Conservation (phyloP, 371 early-diverging fungal species). For the Batrachochytrium dendrobatidis region DNA sequence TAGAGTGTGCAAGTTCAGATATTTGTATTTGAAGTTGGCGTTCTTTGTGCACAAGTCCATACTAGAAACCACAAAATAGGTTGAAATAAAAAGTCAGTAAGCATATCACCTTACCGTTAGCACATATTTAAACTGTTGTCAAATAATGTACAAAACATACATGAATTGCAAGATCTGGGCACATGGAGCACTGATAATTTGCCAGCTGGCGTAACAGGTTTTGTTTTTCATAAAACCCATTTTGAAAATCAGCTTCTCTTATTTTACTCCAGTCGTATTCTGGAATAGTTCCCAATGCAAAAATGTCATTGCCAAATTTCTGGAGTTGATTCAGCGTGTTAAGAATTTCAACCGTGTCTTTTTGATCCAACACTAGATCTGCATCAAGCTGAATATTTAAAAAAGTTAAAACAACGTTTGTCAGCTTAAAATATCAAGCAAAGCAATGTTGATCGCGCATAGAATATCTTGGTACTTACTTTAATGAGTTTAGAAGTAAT, state of each 20-base stretch:
- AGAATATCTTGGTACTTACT: too few species aligned
- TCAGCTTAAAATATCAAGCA: too few species aligned
- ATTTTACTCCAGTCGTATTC: constrained; percentile 56
- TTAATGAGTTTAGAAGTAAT: background rate
- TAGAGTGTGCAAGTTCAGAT: constrained; percentile 62
- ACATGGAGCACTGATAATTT: constrained; percentile 67
- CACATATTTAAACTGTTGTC: too few species aligned
- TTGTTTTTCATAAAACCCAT: constrained; percentile 48
- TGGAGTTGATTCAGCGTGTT: background rate
- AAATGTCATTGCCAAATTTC: constrained; percentile 7
- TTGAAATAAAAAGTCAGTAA: too few species aligned
- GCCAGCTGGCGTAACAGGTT: constrained; percentile 36
- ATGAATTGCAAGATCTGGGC: constrained; percentile 81
- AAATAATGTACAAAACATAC: too few species aligned
- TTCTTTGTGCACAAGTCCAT: constrained; percentile 59
- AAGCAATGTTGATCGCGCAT: too few species aligned
- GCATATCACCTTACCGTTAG: too few species aligned
- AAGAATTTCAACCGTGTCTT: background rate
- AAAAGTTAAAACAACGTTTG: too few species aligned
- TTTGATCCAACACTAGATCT: background rate
- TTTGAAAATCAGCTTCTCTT: constrained; percentile 78
- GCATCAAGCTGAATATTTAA: background rate
- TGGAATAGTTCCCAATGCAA: constrained; percentile 16
- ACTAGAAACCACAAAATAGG: too few species aligned
- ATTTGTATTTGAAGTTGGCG: constrained; percentile 59